phyloP scores from a whole-genome alignment of 2,329 filamentous ascomycete species.

The Penicillium italicum region DNA sequence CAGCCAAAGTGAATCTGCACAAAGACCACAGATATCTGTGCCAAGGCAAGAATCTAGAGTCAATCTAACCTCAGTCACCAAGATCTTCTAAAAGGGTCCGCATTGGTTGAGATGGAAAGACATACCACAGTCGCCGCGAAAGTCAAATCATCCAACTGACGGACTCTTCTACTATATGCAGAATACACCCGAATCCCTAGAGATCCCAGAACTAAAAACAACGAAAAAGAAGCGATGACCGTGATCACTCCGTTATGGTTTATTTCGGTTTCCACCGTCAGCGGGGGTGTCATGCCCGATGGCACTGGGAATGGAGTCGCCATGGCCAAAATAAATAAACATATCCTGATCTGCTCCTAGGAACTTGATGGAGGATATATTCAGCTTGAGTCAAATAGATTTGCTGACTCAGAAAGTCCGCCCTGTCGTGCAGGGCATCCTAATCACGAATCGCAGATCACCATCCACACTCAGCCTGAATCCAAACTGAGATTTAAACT shows the following conservation, averaged over 20 bases:
- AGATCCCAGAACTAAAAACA: slow-evolving; percentile 41
- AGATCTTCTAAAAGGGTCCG: background rate
- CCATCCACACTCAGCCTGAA: background rate
- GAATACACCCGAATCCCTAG: slow-evolving; percentile 42
- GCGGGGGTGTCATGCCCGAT: slow-evolving; percentile 29
- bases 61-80: background rate
- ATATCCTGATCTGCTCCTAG: background rate
- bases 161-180: slow-evolving; percentile 30
- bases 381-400: background rate
- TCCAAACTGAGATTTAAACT: background rate
- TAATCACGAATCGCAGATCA: background rate
- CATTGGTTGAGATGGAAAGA: background rate
- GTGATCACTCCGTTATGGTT: slow-evolving; percentile 43
- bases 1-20: slow-evolving; percentile 39
- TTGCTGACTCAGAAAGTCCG: background rate
- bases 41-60: slow-evolving; percentile 31
- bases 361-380: slow-evolving; percentile 3
- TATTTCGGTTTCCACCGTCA: slow-evolving; percentile 35
- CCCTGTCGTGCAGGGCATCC: background rate
- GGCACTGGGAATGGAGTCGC: slow-evolving; percentile 8
- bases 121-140: slow-evolving; percentile 33
- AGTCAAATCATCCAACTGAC: slow-evolving; percentile 35
- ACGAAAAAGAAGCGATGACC: slow-evolving; percentile 38
- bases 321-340: slow-evolving; percentile 1
- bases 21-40: slow-evolving; percentile 41